These are phyloP conservation scores for Globisporangium camurandrum DNA, from an alignment of 352 stramenopile species.

Conservation along the genomic window DNA sequence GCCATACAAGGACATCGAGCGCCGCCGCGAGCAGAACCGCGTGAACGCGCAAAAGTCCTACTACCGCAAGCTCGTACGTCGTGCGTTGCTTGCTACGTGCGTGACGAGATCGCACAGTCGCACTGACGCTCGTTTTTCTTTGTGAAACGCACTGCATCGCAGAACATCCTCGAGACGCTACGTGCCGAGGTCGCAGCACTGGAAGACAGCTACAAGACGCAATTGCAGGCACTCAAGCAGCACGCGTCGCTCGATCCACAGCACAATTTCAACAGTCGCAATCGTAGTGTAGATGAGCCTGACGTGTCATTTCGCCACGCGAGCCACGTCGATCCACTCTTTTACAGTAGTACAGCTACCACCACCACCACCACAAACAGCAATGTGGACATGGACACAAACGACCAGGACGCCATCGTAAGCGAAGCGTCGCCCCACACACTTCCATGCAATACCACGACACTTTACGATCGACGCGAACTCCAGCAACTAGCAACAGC, in stretches of 20 bases:
- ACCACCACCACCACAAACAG: not conserved
- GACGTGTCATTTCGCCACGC: not conserved
- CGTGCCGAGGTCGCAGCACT: slow-evolving; percentile 20
- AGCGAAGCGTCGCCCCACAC: not conserved
- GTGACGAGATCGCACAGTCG: no score
- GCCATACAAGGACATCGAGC: slow-evolving; percentile 15
- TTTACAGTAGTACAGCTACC: not conserved
- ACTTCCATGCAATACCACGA: not conserved
- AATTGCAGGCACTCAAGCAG: slow-evolving; percentile 14
- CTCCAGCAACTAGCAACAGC: slow-evolving; percentile 16
- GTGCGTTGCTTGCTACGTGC: no score
- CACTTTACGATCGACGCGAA: not conserved
- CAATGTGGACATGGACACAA: no score
- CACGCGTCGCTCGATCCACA: not conserved
- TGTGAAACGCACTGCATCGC: not conserved
- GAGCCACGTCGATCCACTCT: not conserved
- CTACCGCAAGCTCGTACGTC: slow-evolving; percentile 25
- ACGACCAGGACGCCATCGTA: no score
- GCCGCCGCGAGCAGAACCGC: slow-evolving; percentile 30
- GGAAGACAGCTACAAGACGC: slow-evolving; percentile 17
- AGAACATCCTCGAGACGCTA: slow-evolving; percentile 20
- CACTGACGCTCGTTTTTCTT: no score
- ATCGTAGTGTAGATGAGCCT: no score
- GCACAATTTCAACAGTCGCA: not conserved
- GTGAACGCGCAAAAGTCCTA: slow-evolving; percentile 30